phyloP scores from a whole-genome alignment of 2,329 filamentous ascomycete species.

The Aspergillus vadensis region DNA sequence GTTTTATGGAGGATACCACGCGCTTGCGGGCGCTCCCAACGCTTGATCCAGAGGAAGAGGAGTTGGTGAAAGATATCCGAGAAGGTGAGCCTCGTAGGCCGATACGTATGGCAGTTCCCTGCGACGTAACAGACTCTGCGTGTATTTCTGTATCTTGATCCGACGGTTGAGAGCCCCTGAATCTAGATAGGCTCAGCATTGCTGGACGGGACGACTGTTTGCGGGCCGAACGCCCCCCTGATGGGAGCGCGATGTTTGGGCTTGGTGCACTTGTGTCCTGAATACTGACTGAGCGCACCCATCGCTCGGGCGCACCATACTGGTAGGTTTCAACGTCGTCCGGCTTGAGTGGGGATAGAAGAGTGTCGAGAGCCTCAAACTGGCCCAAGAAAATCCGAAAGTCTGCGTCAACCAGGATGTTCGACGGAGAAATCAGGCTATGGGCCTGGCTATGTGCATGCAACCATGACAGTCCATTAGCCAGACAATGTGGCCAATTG shows the following conservation, averaged over 20 bases:
- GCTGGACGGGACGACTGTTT: constrained; percentile 28
- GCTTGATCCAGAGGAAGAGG: constrained; percentile 37
- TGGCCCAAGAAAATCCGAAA: constrained; percentile 61
- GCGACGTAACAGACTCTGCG: constrained; percentile 36
- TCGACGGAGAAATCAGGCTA: constrained; percentile 60
- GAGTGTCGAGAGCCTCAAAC: constrained; percentile 57
- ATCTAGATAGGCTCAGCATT: constrained; percentile 24
- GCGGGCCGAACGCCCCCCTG: constrained; percentile 19
- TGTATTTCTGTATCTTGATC: constrained; percentile 25
- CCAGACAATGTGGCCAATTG: constrained; percentile 53
- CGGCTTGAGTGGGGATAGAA: constrained; percentile 55
- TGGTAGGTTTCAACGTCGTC: constrained; percentile 61
- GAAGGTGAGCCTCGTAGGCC: constrained; percentile 33
- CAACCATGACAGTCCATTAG: constrained; percentile 58
- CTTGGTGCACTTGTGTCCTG: constrained; percentile 29
- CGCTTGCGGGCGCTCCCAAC: constrained; percentile 21
- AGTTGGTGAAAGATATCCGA: constrained; percentile 36
- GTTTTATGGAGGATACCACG: constrained; percentile 25
- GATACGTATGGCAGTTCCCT: constrained; percentile 39
- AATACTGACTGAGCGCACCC: constrained; percentile 42
- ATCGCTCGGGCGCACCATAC: constrained; percentile 61
- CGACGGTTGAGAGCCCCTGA: constrained; percentile 25
- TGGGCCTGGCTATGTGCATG: constrained; percentile 59
- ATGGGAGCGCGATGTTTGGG: neutral
- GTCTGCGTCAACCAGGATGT: constrained; percentile 59